Percentiles rank a stretch among this genome's conserved stretches.
Evolutionary conservation across 164 flowering plant genomes (phyloP).

Genomic region (Echeveria elegans): DNA sequence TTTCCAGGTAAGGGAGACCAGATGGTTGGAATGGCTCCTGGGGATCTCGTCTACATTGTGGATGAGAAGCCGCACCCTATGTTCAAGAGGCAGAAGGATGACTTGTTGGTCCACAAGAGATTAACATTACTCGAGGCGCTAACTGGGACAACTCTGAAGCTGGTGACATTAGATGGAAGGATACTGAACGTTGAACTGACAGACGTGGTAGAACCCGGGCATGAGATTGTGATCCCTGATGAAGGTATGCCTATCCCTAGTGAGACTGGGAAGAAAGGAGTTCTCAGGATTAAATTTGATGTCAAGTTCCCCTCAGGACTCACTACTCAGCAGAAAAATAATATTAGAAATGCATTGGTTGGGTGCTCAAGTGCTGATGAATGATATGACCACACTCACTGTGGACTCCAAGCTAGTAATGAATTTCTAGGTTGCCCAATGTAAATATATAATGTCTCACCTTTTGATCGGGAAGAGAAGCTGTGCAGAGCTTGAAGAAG

Average conservation of each 20-base stretch:
- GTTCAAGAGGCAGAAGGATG: slow-evolving; percentile 42
- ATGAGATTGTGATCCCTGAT: slow-evolving; percentile 27
- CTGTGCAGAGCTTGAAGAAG: slow-evolving; percentile 4
- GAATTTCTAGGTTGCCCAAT: not conserved
- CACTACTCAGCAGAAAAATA: slow-evolving; percentile 41
- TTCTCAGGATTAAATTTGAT: slow-evolving; percentile 43
- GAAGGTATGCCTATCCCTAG: slow-evolving; percentile 61
- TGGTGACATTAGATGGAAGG: slow-evolving; percentile 46
- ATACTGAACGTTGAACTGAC: slow-evolving; percentile 21
- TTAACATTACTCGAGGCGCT: slow-evolving; percentile 44
- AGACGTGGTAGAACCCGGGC: slow-evolving; percentile 30
- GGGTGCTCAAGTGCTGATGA: slow-evolving; percentile 16
- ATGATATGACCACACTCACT: not conserved
- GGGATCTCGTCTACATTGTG: slow-evolving; percentile 41
- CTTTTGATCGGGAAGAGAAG: not conserved
- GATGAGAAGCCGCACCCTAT: slow-evolving; percentile 49
- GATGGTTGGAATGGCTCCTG: slow-evolving; percentile 26
- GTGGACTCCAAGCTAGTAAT: not conserved
- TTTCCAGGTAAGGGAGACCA: slow-evolving; percentile 55
- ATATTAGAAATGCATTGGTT: slow-evolving; percentile 34
- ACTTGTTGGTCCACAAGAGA: slow-evolving; percentile 30
- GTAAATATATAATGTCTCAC: not conserved
- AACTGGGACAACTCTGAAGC: slow-evolving; percentile 30
- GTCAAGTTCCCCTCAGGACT: slow-evolving; percentile 49
- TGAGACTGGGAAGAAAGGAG: slow-evolving; percentile 39